Base-by-base conservation (phyloP, 2,329 filamentous ascomycete species). In the Didymosphaeria variabile region DNA sequence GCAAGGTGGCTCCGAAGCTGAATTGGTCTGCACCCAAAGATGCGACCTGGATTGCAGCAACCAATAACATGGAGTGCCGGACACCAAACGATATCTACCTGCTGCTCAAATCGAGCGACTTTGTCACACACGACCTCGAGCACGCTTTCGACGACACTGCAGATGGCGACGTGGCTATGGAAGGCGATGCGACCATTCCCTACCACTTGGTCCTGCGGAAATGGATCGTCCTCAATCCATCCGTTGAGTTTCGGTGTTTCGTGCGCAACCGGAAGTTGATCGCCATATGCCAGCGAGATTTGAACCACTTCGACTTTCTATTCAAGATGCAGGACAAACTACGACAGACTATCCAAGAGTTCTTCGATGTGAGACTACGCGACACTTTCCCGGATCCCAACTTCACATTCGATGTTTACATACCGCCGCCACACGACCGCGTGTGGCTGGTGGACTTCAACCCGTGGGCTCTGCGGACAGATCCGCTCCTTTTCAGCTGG, bases 21-120 rank as follows among this genome's bases (percentile, higher is more conserved):
- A 98, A 98, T 81, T 99, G 95, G 95, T 97, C 94, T 6, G 90
- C 93, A 4, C 95, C 95, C 4, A 97, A 97, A 78, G 95, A 99
- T 75, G 95, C 95, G 9, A 92, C 91, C 23, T 97, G 93, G 91
- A 97, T 99, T 78, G 79, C 89, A 79, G 80, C 86, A 76, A 94
- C 85, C 79, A 99, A 99, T 79, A 96, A 92, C 50, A 91, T 97
- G 81, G 93, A 97, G 78, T 99, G 95, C 79, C 89, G 88, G 4
- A 89, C 88, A 0, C 88, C 95, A 2, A 96, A 95, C 76, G 95
- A 99, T 72, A 88, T 99, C 47, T 99, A 98, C 74, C 85, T 98
- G 17, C 86, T 99, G 0, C 85, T 99, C 15, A 99, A 99, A 81
- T 94, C 91, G 72, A 97, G 93, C 29, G 94, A 94, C 72, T 98